Conservation (phyloP, 2,329 filamentous ascomycete genomes). For the Rachicladosporium sp. region DNA sequence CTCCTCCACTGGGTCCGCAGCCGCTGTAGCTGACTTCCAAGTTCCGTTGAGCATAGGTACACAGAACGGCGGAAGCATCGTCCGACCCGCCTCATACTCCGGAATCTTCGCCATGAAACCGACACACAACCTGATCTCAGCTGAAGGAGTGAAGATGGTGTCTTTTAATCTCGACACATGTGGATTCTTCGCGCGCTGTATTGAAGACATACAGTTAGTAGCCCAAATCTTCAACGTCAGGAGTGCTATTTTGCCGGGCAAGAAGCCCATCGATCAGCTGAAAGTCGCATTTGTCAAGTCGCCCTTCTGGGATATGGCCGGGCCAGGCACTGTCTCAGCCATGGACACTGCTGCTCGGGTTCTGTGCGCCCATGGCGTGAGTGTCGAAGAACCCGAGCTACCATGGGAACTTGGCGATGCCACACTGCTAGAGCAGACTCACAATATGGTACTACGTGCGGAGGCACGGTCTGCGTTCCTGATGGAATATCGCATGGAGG, state of each 20-base stretch:
- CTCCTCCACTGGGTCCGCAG: slow-evolving; percentile 54
- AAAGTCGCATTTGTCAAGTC: slow-evolving; percentile 46
- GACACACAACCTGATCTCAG: slow-evolving; percentile 50
- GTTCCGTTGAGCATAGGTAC: slow-evolving; percentile 50
- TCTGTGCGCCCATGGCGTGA: too few species aligned
- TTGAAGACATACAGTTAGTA: slow-evolving; percentile 47
- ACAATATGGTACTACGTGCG: too few species aligned
- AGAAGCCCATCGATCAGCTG: not conserved
- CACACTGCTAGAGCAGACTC: too few species aligned
- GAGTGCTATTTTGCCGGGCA: too few species aligned
- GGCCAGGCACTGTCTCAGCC: slow-evolving; percentile 24
- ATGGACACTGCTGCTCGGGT: slow-evolving; percentile 23
- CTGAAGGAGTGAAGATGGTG: slow-evolving; percentile 50
- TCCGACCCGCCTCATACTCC: slow-evolving; percentile 53
- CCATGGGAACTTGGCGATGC: too few species aligned
- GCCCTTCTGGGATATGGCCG: slow-evolving; percentile 35
- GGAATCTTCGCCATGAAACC: slow-evolving; percentile 55
- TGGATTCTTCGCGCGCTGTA: slow-evolving; percentile 46
- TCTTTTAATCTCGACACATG: slow-evolving; percentile 50
- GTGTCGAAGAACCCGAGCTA: too few species aligned
- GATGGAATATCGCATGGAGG: too few species aligned
- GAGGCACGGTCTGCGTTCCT: too few species aligned
- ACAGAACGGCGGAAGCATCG: slow-evolving; percentile 52
- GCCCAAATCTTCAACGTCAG: slow-evolving; percentile 41
- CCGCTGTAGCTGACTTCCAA: slow-evolving; percentile 54